A percentile compares a stretch with the other conserved stretches of the same genome.
These are phyloP conservation scores for Metschnikowia orientalis DNA, from an alignment of 805 yeast genomes.

Conservation along the genomic window DNA sequence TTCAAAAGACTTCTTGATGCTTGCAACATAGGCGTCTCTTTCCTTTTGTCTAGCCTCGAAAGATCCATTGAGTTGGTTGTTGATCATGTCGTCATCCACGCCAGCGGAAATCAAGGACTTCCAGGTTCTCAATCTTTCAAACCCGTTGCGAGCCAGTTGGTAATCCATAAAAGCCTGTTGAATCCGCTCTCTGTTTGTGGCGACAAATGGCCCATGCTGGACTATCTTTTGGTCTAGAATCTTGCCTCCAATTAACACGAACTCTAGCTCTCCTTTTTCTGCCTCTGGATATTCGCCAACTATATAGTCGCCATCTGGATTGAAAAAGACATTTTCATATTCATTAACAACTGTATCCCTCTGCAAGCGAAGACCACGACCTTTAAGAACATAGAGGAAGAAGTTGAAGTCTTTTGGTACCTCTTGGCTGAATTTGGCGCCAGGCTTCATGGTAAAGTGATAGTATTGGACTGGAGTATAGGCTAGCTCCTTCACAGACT, in stretches of 20 bases:
- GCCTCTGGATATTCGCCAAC: slow-evolving; percentile 42
- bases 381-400: slow-evolving; percentile 64
- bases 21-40: slow-evolving; percentile 11
- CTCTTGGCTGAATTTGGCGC: slow-evolving; percentile 58
- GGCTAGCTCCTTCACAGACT: slow-evolving; percentile 69
- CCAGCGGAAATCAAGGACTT: slow-evolving; percentile 42
- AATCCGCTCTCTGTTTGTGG: slow-evolving; percentile 61
- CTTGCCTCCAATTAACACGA: slow-evolving; percentile 73
- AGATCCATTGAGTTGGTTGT: slow-evolving; percentile 34
- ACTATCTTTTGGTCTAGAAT: slow-evolving; percentile 69
- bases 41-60: slow-evolving; percentile 27
- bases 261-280: slow-evolving; percentile 45
- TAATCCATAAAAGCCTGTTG: slow-evolving; percentile 69
- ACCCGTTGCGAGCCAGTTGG: slow-evolving; percentile 64
- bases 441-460: slow-evolving; percentile 57
- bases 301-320: slow-evolving; percentile 62
- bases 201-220: slow-evolving; percentile 96
- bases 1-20: slow-evolving; percentile 3
- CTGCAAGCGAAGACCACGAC: slow-evolving; percentile 47
- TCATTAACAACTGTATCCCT: slow-evolving; percentile 29
- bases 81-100: slow-evolving; percentile 39
- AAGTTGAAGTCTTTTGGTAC: slow-evolving; percentile 60
- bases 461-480: slow-evolving; percentile 78
- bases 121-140: slow-evolving; percentile 65
- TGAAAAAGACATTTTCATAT: slow-evolving; percentile 57